phyloP scores from a whole-genome alignment of 2,329 filamentous ascomycete species.

The Lecanicillium sp. region DNA sequence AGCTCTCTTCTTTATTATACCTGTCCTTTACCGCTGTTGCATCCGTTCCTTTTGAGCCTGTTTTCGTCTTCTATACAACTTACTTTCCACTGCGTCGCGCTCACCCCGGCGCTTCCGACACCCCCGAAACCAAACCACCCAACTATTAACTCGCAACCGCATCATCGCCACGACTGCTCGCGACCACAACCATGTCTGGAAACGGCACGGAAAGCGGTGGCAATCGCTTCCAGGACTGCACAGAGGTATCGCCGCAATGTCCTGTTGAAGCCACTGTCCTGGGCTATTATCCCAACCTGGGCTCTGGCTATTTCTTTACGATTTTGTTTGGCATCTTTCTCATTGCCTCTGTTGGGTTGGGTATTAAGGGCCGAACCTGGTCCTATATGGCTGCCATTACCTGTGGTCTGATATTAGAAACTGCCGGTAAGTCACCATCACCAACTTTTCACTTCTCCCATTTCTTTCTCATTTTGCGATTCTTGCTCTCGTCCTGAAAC shows the following conservation, averaged over 20 bases:
- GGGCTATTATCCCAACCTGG: slow-evolving; percentile 48
- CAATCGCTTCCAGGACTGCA: slow-evolving; percentile 20
- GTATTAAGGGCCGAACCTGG: slow-evolving; percentile 45
- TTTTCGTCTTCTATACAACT: no score
- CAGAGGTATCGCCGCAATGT: slow-evolving; percentile 31
- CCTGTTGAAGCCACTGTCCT: slow-evolving; percentile 44
- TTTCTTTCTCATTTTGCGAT: neutral
- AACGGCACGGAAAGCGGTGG: no score
- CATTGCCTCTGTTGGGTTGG: slow-evolving; percentile 32
- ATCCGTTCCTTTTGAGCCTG: no score
- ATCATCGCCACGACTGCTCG: slow-evolving; percentile 2
- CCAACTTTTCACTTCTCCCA: no score
- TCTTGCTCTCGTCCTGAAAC: neutral
- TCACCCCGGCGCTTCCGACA: no score
- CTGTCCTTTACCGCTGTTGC: no score
- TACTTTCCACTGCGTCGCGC: no score
- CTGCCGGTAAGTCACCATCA: slow-evolving; percentile 28
- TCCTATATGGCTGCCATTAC: slow-evolving; percentile 41
- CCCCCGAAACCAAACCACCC: no score
- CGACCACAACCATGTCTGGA: slow-evolving; percentile 4
- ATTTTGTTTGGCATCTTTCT: slow-evolving; percentile 35
- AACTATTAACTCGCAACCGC: no score
- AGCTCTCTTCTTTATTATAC: no score
- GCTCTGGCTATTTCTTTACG: slow-evolving; percentile 46
- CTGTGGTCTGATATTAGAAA: slow-evolving; percentile 42